These are phyloP conservation scores for Barnettozyma wickerhamii DNA, from an alignment of 805 yeast genomes.

Conservation along the genomic window DNA sequence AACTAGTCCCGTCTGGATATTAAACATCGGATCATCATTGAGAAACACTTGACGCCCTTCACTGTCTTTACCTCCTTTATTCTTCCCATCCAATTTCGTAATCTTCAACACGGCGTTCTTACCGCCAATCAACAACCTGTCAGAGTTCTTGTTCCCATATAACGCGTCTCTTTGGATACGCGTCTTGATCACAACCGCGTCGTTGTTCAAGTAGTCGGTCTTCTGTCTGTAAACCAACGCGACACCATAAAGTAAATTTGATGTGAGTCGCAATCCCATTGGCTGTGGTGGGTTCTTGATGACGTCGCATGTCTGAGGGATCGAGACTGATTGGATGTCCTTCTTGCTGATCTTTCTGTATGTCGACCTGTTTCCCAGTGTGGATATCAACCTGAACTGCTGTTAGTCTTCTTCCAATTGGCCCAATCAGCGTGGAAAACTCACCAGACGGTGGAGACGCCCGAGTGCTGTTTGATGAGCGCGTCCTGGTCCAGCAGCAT, in stretches of 20 bases:
- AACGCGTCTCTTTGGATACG: constrained; percentile 22
- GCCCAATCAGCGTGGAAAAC: constrained; percentile 3
- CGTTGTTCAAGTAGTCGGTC: constrained; percentile 38
- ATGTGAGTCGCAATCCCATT: constrained; percentile 30
- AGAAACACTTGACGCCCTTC: constrained; percentile 17
- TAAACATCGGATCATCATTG: constrained; percentile 37
- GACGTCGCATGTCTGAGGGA: constrained; percentile 38
- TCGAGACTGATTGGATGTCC: constrained; percentile 34
- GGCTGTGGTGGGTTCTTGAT: constrained; percentile 21
- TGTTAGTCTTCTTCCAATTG: constrained; percentile 1
- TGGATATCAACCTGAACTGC: constrained; percentile 31
- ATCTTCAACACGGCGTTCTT: background rate
- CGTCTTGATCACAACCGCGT: constrained; percentile 19
- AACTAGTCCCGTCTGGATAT: constrained; percentile 28
- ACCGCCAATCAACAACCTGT: constrained; percentile 2
- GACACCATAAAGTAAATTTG: constrained; percentile 42
- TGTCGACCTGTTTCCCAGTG: constrained; percentile 34
- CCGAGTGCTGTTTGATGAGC: constrained; percentile 20
- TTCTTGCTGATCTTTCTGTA: constrained; percentile 28
- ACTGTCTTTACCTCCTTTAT: background rate
- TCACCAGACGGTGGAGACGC: constrained; percentile 29
- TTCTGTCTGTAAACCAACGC: constrained; percentile 44
- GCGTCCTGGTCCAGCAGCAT: constrained; percentile 20
- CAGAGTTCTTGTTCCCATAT: constrained; percentile 3
- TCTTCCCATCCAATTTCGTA: background rate